Evolutionary conservation across 23 red algal genomes (phyloP), one percentile per base, ranked within the genome.

Genomic region (Agarophyton chilense): DNA sequence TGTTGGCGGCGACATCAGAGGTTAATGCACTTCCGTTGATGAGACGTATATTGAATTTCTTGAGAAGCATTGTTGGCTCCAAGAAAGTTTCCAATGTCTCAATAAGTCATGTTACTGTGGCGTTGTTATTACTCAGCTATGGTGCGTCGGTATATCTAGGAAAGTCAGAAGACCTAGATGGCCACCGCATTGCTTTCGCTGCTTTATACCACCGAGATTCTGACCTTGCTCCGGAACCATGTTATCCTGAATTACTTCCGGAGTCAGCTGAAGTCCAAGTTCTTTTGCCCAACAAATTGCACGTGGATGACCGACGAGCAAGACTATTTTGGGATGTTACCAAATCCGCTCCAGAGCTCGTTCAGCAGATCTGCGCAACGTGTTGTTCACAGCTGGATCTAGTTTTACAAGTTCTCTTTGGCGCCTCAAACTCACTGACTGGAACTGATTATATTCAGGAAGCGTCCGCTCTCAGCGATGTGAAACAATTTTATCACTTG

Each of bases 401-500:
- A 39, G 68, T 24, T 46, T 46, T 74, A 13, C 68, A 47, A 49
- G 13, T 49, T 24, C 4, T 74, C 29, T 74, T 39, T 9, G 11
- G 68, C 41, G 9, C 4, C 4, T 70, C 64, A 28, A 21, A 24
- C 2, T 29, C n/a, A 17, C 7, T 39, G 9, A 46, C 68, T 0
- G 68, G 68, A 46, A 49, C 43, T 49, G 68, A 74, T 74, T 74
- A 74, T 18, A 29, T 74, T 47, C 68, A 74, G 47, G 60, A 70
- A 86, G 49, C 42, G 16, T 73, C 60, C 45, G 79, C 40, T 4
- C 53, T 65, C 9, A 63, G 46, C 34, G 40, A 40, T 40, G 28
- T 86, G 64, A 70, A 41, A 49, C 62, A 53, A 2, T 86, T 53
- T 52, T 86, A 44, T 13, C 82, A 86, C 34, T 49, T 72, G 22